phyloP scores from a whole-genome alignment of 768 basidiomycete species.

The Kwoniella sp. region DNA sequence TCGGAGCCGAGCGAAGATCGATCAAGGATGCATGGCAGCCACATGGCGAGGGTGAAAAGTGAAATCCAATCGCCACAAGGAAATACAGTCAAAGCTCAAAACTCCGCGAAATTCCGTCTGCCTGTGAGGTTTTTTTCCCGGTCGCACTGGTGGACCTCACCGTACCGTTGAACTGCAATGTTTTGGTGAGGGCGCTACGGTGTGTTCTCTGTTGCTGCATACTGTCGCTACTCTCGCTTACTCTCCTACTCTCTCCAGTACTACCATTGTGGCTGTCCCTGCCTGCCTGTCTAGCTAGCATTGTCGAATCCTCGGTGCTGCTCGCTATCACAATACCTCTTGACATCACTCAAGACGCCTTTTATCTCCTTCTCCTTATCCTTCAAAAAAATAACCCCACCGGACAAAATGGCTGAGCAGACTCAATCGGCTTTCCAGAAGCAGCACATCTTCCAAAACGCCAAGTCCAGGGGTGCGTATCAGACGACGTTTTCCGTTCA shows the following conservation, averaged over 20 bases:
- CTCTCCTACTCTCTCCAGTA: not conserved
- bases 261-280: not conserved
- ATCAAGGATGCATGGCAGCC: not conserved
- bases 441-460: conserved; percentile 96
- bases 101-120: conserved; percentile 13
- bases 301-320: not conserved
- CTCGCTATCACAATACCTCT: conserved; percentile 7
- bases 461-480: conserved; percentile 84
- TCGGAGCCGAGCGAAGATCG: conserved; percentile 4
- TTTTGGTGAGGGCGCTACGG: not conserved
- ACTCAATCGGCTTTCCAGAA: conserved; percentile 98
- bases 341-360: not conserved
- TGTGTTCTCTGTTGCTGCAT: not conserved
- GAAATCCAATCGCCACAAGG: conserved; percentile 3
- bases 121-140: not conserved
- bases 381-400: conserved; percentile 22
- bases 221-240: not conserved
- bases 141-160: not conserved
- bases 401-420: conserved; percentile 61
- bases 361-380: conserved; percentile 14
- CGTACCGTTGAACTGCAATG: no score
- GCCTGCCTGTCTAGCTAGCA: not conserved
- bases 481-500: not conserved
- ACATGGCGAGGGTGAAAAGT: not conserved
- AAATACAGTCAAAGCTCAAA: not conserved